A percentile compares a stretch with the other conserved stretches of the same genome.
Evolutionary conservation across 345 rosid genomes (phyloP).

Genomic region (Acer yangbiense): DNA sequence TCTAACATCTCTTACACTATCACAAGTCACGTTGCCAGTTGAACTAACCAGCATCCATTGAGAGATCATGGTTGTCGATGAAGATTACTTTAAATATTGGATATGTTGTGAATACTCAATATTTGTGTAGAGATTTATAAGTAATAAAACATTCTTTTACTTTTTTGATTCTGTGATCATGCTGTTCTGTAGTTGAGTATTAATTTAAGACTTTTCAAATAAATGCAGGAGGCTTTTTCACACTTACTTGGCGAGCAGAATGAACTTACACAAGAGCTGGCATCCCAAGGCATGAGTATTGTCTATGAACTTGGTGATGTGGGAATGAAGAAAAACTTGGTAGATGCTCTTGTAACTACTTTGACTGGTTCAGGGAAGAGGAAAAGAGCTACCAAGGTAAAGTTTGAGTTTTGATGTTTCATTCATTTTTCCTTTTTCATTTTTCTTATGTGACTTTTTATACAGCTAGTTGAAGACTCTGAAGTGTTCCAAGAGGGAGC

Average conservation of each 20-base stretch:
- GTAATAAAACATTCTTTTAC: not conserved
- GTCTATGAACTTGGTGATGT: constrained; percentile 93
- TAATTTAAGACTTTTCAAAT: constrained; percentile 19
- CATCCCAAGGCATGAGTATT: constrained; percentile 98
- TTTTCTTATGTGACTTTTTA: constrained; percentile 22
- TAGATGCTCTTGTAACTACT: constrained; percentile 82
- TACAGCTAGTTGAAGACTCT: constrained; percentile 82
- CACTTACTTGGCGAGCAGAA: constrained; percentile 89
- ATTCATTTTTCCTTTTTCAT: not conserved
- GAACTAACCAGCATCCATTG: not conserved
- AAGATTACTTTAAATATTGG: not conserved
- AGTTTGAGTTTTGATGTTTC: constrained; percentile 1
- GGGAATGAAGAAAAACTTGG: constrained; percentile 83
- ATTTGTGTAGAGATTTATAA: not conserved
- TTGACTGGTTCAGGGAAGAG: constrained; percentile 95
- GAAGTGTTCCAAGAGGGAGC: constrained; percentile 95
- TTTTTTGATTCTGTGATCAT: not conserved
- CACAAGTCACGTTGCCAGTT: not conserved
- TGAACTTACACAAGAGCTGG: constrained; percentile 96
- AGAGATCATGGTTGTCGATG: not conserved
- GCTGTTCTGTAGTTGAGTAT: not conserved
- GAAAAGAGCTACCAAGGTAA: constrained; percentile 94
- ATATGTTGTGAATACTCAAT: not conserved
- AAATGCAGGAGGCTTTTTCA: constrained; percentile 90
- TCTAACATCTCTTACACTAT: not conserved